A percentile compares a stretch with the other conserved stretches of the same genome.
These are phyloP conservation scores for Termitomyces eurrhizus DNA, from an alignment of 768 basidiomycete genomes.

Conservation along the genomic window DNA sequence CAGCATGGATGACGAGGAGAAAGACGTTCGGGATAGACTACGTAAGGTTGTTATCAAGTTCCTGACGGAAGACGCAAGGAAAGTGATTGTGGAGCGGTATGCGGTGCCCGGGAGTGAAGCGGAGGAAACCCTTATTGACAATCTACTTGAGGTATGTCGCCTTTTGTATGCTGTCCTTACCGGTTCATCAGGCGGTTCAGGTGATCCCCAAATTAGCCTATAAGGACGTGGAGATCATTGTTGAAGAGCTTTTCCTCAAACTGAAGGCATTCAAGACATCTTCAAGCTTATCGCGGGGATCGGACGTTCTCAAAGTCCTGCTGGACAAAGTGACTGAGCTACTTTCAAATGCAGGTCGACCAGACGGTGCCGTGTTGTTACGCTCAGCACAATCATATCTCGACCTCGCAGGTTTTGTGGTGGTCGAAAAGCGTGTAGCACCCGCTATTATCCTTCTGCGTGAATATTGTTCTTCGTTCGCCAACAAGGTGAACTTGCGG, in stretches of 20 bases:
- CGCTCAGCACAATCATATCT: constrained; percentile 39
- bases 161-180: neutral
- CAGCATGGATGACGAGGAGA: constrained; percentile 53
- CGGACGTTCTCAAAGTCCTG: constrained; percentile 30
- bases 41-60: constrained; percentile 59
- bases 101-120: constrained; percentile 39
- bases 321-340: constrained; percentile 14
- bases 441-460: constrained; percentile 45
- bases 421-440: constrained; percentile 36
- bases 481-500: constrained; percentile 45
- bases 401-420: constrained; percentile 40
- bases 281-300: constrained; percentile 28
- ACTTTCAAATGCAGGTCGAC: constrained; percentile 12
- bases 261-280: constrained; percentile 40
- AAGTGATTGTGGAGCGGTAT: constrained; percentile 40
- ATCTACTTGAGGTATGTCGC: constrained; percentile 44
- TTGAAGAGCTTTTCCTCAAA: constrained; percentile 49
- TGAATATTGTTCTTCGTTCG: constrained; percentile 43
- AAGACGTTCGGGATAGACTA: constrained; percentile 50
- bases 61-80: constrained; percentile 48
- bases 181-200: constrained; percentile 26
- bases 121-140: constrained; percentile 44
- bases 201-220: constrained; percentile 42
- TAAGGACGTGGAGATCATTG: constrained; percentile 40
- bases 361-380: constrained; percentile 27